Percentiles rank a stretch among this genome's conserved stretches.
Conservation (phyloP, 2,329 filamentous ascomycete species). For the Fusarium abutilonis region DNA sequence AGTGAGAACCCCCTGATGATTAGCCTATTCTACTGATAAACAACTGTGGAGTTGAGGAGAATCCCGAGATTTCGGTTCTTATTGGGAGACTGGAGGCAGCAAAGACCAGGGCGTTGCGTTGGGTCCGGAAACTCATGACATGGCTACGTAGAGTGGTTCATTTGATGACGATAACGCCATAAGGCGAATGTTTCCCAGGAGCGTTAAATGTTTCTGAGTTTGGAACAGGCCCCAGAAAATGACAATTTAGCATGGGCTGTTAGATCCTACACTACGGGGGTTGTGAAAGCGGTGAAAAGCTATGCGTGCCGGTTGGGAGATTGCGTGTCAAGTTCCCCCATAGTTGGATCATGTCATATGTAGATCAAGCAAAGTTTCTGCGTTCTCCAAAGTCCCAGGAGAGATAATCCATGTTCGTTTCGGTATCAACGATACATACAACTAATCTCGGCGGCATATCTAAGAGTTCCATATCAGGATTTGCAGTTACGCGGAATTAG, state of each 20-base stretch:
- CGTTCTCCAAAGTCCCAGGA: too few species aligned
- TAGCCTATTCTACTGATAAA: not conserved
- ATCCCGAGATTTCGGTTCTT: not conserved
- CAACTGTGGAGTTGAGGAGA: not conserved
- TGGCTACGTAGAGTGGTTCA: not conserved
- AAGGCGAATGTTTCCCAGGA: too few species aligned
- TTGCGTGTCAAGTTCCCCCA: too few species aligned
- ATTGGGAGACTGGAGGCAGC: not conserved
- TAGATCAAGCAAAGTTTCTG: too few species aligned
- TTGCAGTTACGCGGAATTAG: too few species aligned
- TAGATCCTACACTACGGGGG: not conserved
- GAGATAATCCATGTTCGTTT: too few species aligned
- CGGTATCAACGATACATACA: too few species aligned
- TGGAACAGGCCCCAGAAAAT: conserved; percentile 14
- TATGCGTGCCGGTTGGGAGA: not conserved
- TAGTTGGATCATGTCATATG: too few species aligned
- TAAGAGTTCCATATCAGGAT: too few species aligned
- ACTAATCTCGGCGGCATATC: not conserved
- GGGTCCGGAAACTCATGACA: not conserved
- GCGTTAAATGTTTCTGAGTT: not conserved
- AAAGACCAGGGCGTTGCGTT: not conserved
- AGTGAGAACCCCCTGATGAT: not conserved
- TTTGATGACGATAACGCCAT: too few species aligned
- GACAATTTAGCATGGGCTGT: not conserved
- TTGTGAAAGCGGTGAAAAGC: not conserved